These are phyloP conservation scores for Dipteronia dyeriana DNA, from an alignment of 345 rosid species.

Conservation along the genomic window DNA sequence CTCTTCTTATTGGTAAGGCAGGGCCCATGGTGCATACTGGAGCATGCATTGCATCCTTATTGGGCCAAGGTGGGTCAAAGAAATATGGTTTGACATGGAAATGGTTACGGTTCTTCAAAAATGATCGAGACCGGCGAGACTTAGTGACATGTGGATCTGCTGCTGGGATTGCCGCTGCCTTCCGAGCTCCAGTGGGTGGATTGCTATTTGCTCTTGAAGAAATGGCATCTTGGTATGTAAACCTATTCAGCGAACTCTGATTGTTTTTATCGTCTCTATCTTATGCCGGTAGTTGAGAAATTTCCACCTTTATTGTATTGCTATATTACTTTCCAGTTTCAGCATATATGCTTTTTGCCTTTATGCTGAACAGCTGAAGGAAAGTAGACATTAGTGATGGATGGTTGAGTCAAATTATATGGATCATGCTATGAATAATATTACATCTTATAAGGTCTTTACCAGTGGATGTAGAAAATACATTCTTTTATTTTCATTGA, in stretches of 20 bases:
- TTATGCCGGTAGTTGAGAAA: not conserved
- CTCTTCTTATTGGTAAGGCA: conserved; percentile 93
- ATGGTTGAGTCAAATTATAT: not conserved
- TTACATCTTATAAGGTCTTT: not conserved
- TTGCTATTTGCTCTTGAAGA: conserved; percentile 88
- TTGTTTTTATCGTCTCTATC: not conserved
- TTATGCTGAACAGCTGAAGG: not conserved
- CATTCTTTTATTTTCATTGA: not conserved
- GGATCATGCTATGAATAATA: not conserved
- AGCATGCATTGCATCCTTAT: conserved; percentile 84
- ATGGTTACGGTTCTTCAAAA: conserved; percentile 78
- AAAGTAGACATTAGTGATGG: not conserved
- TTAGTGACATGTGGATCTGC: conserved; percentile 95
- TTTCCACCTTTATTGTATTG: conserved; percentile 3
- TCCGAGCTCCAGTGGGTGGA: conserved; percentile 96
- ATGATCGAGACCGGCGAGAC: conserved; percentile 88
- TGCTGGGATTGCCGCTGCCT: conserved; percentile 93
- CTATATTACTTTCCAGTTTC: not conserved
- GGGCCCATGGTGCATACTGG: conserved; percentile 98
- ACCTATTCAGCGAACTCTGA: not conserved
- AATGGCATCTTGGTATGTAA: conserved; percentile 89
- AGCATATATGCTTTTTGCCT: no score
- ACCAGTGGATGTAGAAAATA: not conserved
- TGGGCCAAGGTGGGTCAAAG: conserved; percentile 94
- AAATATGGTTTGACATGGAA: conserved; percentile 75